Evolutionary conservation across 208 protist genomes (phyloP).

Genomic region (Leishmania amazonensis): DNA sequence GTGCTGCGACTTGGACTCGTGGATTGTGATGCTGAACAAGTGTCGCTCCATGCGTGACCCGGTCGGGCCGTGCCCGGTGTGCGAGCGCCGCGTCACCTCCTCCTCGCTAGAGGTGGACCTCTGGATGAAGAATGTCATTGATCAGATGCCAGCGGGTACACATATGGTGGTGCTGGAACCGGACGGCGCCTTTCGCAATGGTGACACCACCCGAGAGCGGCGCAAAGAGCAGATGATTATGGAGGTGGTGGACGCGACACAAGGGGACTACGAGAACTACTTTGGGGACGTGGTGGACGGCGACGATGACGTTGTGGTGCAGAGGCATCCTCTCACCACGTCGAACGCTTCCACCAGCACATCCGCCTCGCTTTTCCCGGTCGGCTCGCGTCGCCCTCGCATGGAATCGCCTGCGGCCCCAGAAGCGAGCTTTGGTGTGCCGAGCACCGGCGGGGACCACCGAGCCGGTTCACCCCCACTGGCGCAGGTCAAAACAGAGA

Average conservation of each 20-base stretch:
- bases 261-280: conserved; percentile 60
- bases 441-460: background rate
- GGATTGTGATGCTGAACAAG: conserved; percentile 81
- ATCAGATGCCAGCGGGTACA: conserved; percentile 78
- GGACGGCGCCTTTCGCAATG: conserved; percentile 77
- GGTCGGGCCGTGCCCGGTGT: conserved; percentile 83
- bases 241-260: conserved; percentile 68
- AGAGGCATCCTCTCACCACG: background rate
- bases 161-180: conserved; percentile 76
- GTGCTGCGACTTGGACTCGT: conserved; percentile 91
- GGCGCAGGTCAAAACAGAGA: conserved; percentile 24
- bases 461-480: background rate
- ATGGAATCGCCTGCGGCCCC: conserved; percentile 4
- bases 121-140: conserved; percentile 77
- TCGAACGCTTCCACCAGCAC: background rate
- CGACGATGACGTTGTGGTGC: conserved; percentile 36
- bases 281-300: conserved; percentile 53
- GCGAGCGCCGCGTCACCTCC: conserved; percentile 71
- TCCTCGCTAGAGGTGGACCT: conserved; percentile 84
- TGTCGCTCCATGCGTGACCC: conserved; percentile 85
- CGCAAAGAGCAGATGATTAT: conserved; percentile 63
- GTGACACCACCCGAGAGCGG: conserved; percentile 63
- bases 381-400: conserved; percentile 14
- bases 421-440: background rate
- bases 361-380: background rate